phyloP scores from a whole-genome alignment of 2,329 filamentous ascomycete genomes.

The Verticillium tricorpus region DNA sequence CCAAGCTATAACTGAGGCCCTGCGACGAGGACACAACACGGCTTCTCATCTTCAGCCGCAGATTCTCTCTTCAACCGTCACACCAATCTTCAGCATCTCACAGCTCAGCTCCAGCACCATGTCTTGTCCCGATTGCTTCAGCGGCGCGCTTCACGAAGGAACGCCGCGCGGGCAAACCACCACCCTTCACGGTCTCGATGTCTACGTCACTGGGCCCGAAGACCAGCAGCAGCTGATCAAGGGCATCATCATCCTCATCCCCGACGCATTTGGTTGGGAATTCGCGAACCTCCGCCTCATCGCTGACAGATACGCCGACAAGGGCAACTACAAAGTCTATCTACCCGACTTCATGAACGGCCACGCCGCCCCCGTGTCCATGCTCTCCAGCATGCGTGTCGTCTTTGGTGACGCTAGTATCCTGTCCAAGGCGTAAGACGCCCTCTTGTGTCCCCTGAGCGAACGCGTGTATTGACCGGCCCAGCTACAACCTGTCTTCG shows the following conservation, averaged over 20 bases:
- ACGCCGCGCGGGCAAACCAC: slow-evolving; percentile 38
- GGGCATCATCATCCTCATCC: slow-evolving; percentile 48
- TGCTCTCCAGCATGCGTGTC: slow-evolving; percentile 20
- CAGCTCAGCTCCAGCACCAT: slow-evolving; percentile 12
- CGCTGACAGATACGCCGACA: slow-evolving; percentile 49
- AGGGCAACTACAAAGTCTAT: slow-evolving; percentile 44
- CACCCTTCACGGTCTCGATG: slow-evolving; percentile 41
- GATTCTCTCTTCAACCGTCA: neutral
- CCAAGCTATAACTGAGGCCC: too few species aligned
- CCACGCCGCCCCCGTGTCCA: slow-evolving; percentile 21
- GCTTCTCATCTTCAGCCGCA: neutral
- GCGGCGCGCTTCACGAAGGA: slow-evolving; percentile 39
- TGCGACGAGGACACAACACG: too few species aligned
- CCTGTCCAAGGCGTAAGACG: neutral
- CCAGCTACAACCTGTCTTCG: slow-evolving; percentile 1
- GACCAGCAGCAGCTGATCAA: slow-evolving; percentile 28
- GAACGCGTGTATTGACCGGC: neutral
- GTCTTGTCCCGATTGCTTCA: slow-evolving; percentile 39
- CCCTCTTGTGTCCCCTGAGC: neutral
- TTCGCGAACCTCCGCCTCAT: slow-evolving; percentile 49
- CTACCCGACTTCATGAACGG: slow-evolving; percentile 52
- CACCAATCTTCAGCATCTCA: neutral
- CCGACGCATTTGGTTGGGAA: slow-evolving; percentile 52
- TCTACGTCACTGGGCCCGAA: slow-evolving; percentile 38
- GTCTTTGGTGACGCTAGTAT: neutral